Percentiles rank a stretch among this genome's conserved stretches.
phyloP scores from a whole-genome alignment of 352 stramenopile genomes.

The Phytophthora aleatoria region DNA sequence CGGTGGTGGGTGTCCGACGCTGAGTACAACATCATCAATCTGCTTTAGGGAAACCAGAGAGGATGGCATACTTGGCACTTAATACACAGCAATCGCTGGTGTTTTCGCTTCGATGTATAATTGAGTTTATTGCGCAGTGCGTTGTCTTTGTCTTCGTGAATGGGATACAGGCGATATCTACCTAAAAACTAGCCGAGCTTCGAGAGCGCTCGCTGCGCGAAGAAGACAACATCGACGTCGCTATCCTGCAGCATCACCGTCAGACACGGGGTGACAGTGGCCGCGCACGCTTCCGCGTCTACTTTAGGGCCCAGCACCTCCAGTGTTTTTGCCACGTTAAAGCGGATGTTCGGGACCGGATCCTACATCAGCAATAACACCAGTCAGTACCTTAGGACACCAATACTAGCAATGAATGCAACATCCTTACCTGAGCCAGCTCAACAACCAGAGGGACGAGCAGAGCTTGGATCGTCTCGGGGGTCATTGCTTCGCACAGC shows the following conservation, averaged over 20 bases:
- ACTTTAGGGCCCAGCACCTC: constrained; percentile 84
- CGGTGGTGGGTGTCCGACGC: constrained; percentile 61
- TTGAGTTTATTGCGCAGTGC: constrained; percentile 33
- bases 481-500: constrained; percentile 74
- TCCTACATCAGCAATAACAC: constrained; percentile 51
- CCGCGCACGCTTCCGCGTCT: constrained; percentile 58
- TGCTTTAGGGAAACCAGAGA: too few species aligned
- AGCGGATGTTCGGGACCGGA: constrained; percentile 98
- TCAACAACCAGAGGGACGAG: constrained; percentile 93
- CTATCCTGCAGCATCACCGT: constrained; percentile 87
- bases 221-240: constrained; percentile 95
- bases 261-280: constrained; percentile 87
- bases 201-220: constrained; percentile 80
- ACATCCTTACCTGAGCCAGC: constrained; percentile 79
- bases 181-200: constrained; percentile 58
- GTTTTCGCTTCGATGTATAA: constrained; percentile 30
- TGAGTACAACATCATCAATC: constrained; percentile 20
- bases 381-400: neutral
- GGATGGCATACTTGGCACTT: too few species aligned
- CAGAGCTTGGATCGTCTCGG: constrained; percentile 80
- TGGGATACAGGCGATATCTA: constrained; percentile 38
- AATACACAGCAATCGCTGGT: too few species aligned
- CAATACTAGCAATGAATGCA: neutral
- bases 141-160: constrained; percentile 8
- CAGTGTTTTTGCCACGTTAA: constrained; percentile 98